phyloP scores from a whole-genome alignment of 768 basidiomycete genomes.

The Tulasnella sp. region DNA sequence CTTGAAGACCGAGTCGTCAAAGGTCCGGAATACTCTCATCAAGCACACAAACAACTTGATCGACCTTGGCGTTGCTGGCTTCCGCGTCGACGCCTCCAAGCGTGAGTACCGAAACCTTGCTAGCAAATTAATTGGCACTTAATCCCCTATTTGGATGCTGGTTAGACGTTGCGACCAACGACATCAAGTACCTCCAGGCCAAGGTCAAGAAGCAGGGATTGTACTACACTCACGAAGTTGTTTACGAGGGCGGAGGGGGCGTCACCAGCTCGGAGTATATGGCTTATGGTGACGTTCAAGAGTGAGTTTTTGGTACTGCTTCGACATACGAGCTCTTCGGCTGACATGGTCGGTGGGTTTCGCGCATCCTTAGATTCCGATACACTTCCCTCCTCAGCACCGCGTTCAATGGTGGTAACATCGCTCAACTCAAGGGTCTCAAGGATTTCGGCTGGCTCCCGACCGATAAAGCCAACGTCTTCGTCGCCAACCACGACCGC shows the following conservation, averaged over 20 bases:
- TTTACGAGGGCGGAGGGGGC: slow-evolving; percentile 42
- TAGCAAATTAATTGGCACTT: neutral
- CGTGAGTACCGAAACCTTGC: neutral
- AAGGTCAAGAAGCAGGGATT: slow-evolving; percentile 40
- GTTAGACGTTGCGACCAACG: neutral
- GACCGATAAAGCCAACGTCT: slow-evolving; percentile 53
- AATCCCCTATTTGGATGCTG: neutral
- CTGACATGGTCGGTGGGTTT: neutral
- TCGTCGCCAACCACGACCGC: slow-evolving; percentile 40
- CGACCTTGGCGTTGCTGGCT: slow-evolving; percentile 47
- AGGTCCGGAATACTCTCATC: slow-evolving; percentile 54
- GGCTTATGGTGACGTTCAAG: neutral
- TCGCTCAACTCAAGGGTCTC: neutral
- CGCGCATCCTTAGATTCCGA: slow-evolving; percentile 44
- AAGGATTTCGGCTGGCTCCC: slow-evolving; percentile 52
- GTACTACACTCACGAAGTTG: slow-evolving; percentile 34
- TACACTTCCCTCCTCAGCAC: slow-evolving; percentile 51
- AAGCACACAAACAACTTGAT: slow-evolving; percentile 57
- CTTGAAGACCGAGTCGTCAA: slow-evolving; percentile 58
- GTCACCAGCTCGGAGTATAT: slow-evolving; percentile 47
- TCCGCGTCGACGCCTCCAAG: slow-evolving; percentile 26
- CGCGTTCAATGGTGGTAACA: slow-evolving; percentile 49
- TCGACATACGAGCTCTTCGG: neutral
- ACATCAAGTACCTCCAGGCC: neutral
- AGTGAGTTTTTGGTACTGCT: neutral